Evolutionary conservation across 148 eudicot species (phyloP), one percentile per base, ranked within the genome.

Genomic region (Cornus kousa): DNA sequence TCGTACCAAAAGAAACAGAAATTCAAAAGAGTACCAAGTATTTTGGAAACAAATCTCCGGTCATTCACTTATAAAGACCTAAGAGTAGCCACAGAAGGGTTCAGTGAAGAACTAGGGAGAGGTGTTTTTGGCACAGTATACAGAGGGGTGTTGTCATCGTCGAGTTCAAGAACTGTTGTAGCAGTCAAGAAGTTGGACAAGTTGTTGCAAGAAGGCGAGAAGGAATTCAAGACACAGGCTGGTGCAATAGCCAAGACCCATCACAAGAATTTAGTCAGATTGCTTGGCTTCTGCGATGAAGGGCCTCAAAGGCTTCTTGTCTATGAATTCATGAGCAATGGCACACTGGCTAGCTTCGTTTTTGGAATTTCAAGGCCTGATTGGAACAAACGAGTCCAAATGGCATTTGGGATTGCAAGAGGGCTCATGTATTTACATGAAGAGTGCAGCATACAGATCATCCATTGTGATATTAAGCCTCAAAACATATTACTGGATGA

Each of bases 241-340:
- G 73, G 20, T 2, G 79, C 76, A 11, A 82, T 82, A 39, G 82
- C 70, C 22, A 46, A 71, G 66, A 82, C 85, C 28, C 85, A 82
- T 70, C 85, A 82, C 85, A 82, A 74, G 75, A 82, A 78, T 32
- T 70, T 82, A 14, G 81, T 82, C 35, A 17, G 73, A 8, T 32
- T 82, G 60, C 78, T 77, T 14, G 84, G 84, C 7, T 82, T 72
- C 48, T 82, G 84, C 32, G 74, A 72, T 60, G 84, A 82, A 65
- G 85, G 80, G 28, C 73, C 78, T n/a, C 50, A 83, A 55, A 67
- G 85, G 28, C 48, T 83, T 28, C 32, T 83, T 46, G 85, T 83
- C 7, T 83, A 79, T 23, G 85, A 79, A 55, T 83, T 68, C 67
- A 83, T 83, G 83, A 77, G 76, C 43, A 84, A 84, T 81, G 86